phyloP scores from a whole-genome alignment of 2,329 filamentous ascomycete species.

The Ascochyta lentis region DNA sequence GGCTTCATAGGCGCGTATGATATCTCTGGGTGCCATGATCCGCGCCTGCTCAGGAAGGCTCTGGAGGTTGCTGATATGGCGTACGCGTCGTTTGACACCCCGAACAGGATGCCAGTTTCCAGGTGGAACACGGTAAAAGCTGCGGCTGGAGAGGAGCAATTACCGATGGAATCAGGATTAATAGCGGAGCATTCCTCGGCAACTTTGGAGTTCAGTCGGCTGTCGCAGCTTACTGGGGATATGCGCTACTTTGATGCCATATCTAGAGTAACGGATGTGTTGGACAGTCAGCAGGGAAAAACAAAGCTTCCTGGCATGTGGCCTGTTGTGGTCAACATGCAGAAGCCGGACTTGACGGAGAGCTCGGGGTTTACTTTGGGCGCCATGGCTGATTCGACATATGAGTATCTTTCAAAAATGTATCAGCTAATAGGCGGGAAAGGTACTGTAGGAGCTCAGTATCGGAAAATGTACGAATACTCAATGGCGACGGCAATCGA shows the following conservation, averaged over 20 bases:
- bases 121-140: constrained; percentile 52
- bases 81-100: constrained; percentile 85
- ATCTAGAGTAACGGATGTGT: constrained; percentile 49
- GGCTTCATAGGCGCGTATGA: constrained; percentile 88
- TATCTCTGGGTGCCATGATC: constrained; percentile 70
- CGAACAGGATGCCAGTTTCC: constrained; percentile 82
- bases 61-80: constrained; percentile 79
- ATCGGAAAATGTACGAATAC: constrained; percentile 63
- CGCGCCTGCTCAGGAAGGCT: constrained; percentile 76
- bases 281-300: constrained; percentile 49
- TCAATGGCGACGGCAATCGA: constrained; percentile 51
- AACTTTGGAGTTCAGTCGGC: constrained; percentile 55
- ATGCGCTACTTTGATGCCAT: constrained; percentile 56
- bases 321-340: constrained; percentile 53
- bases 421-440: constrained; percentile 54
- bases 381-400: constrained; percentile 45
- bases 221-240: constrained; percentile 54
- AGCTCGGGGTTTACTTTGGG: not conserved
- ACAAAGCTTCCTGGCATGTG: constrained; percentile 57
- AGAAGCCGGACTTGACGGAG: constrained; percentile 46
- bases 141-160: constrained; percentile 42
- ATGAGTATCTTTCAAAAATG: constrained; percentile 55
- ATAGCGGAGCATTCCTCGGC: constrained; percentile 56
- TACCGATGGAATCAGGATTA: constrained; percentile 48
- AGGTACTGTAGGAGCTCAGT: constrained; percentile 55